These are phyloP conservation scores for Trichoderma brevicompactum DNA, from an alignment of 2,329 filamentous ascomycete genomes.

Conservation along the genomic window DNA sequence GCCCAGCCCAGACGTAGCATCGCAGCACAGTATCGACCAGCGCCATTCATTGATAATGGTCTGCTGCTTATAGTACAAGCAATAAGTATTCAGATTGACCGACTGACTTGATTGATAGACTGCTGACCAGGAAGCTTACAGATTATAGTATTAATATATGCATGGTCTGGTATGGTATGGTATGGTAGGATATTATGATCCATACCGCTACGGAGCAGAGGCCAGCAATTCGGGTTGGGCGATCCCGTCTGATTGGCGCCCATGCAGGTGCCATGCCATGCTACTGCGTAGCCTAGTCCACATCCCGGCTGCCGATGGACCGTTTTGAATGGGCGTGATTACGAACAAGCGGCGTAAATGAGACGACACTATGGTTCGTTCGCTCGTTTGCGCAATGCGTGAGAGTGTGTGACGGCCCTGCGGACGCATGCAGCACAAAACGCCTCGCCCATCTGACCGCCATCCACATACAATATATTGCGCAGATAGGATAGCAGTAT, in stretches of 20 bases:
- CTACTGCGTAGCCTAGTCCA: background rate
- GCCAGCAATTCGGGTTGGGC: slow-evolving; percentile 22
- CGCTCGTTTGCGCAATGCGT: background rate
- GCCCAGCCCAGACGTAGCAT: slow-evolving; percentile 1
- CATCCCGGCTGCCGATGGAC: slow-evolving; percentile 7
- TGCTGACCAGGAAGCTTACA: slow-evolving; percentile 5
- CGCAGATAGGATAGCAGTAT: background rate
- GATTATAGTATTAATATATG: background rate
- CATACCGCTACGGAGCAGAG: background rate
- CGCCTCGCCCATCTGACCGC: too few relatives aligned
- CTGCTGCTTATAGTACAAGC: background rate
- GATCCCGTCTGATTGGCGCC: slow-evolving; percentile 27
- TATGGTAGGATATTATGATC: too few relatives aligned
- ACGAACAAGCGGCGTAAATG: background rate
- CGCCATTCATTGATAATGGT: too few relatives aligned
- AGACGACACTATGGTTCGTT: background rate
- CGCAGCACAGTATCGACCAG: too few relatives aligned
- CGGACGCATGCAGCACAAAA: background rate
- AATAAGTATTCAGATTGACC: too few relatives aligned
- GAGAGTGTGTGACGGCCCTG: background rate
- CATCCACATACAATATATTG: too few relatives aligned
- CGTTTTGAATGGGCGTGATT: background rate
- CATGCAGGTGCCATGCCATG: slow-evolving; percentile 20
- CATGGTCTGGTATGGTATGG: too few relatives aligned
- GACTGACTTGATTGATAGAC: background rate